phyloP scores from a whole-genome alignment of 1,284 basidiomycete species.

The Porogramme epimiltina region DNA sequence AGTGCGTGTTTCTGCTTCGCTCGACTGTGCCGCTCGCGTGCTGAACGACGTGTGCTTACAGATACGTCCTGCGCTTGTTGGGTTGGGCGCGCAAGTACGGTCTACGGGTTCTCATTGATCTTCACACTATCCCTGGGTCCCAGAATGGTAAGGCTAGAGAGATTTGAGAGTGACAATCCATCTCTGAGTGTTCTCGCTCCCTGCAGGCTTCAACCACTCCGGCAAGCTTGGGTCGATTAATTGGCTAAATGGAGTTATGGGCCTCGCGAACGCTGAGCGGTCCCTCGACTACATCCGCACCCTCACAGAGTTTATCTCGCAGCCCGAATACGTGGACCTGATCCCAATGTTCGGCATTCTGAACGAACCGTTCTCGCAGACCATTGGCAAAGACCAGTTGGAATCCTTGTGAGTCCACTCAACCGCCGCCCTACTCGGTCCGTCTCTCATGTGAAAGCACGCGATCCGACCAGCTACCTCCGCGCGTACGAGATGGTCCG shows the following conservation, averaged over 20 bases:
- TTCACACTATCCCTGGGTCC: slow-evolving; percentile 81
- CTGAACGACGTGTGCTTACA: slow-evolving; percentile 25
- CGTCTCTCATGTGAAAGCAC: neutral
- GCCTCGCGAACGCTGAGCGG: slow-evolving; percentile 62
- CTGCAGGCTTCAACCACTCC: slow-evolving; percentile 51
- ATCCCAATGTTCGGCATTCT: slow-evolving; percentile 49
- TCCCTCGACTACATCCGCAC: slow-evolving; percentile 58
- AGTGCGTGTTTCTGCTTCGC: slow-evolving; percentile 27
- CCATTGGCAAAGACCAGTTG: slow-evolving; percentile 40
- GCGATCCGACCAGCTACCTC: slow-evolving; percentile 48
- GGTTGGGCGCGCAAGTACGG: slow-evolving; percentile 91
- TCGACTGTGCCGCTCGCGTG: slow-evolving; percentile 13
- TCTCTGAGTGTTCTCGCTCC: too few relatives aligned
- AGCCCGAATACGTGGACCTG: slow-evolving; percentile 50
- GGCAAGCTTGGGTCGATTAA: slow-evolving; percentile 50
- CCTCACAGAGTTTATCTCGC: slow-evolving; percentile 58
- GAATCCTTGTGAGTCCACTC: slow-evolving; percentile 36
- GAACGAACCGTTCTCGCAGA: slow-evolving; percentile 40
- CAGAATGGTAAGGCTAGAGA: slow-evolving; percentile 75
- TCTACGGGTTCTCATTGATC: slow-evolving; percentile 80
- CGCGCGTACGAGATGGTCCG: slow-evolving; percentile 59
- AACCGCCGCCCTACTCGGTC: neutral
- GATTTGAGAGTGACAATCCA: neutral
- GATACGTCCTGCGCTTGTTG: slow-evolving; percentile 75
- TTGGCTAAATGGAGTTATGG: slow-evolving; percentile 66